Base-by-base conservation (phyloP, 495 filamentous ascomycete genomes). In the Xylaria bambusicola region DNA sequence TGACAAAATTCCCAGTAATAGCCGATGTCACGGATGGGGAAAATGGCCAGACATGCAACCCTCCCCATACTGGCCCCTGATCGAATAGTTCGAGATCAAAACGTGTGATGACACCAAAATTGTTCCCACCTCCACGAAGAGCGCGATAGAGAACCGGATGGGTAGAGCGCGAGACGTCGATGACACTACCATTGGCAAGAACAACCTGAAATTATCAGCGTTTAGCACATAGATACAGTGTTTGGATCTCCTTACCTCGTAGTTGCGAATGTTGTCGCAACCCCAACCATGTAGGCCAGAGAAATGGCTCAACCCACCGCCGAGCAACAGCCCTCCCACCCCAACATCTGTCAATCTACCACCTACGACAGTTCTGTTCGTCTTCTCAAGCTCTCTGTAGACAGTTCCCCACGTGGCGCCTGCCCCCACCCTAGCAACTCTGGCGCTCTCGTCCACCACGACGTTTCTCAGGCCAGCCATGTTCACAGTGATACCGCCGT, bases 261-360 rank as follows among this genome's bases (percentile, higher is more conserved):
- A 85, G 55, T 75, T 75, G 44, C 69, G 52, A 0, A 86, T 78
- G 7, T 66, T 80, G 63, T 85, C 76, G 57, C 74, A 80, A n/a
- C 63, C 73, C 52, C 73, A 84, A 6, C 84, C 83, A 12, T 76
- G 65, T 38, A 72, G 65, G 52, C 69, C 70, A 6, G 75, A 69
- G 64, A 78, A 79, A 60, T 76, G 81, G 40, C 72, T 80, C 50
- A 84, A 72, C 0, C 84, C 84, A 26, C 82, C 83, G 23, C 84
- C 84, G 1, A 86, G 78, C 15, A 75, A 69, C 15, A 86, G 69
- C 8, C 86, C 86, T n/a, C 79, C 77, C 0, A 86, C 81, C 29
- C 86, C 86, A 50, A 88, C 77, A 2, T 71, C 72, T 0, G 75
- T 58, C n/a, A 72, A 73, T 23, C 86, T 77, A 10, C 84, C 85